phyloP scores from a whole-genome alignment of 495 filamentous ascomycete species.

The Pseudotulostoma volvatum region DNA sequence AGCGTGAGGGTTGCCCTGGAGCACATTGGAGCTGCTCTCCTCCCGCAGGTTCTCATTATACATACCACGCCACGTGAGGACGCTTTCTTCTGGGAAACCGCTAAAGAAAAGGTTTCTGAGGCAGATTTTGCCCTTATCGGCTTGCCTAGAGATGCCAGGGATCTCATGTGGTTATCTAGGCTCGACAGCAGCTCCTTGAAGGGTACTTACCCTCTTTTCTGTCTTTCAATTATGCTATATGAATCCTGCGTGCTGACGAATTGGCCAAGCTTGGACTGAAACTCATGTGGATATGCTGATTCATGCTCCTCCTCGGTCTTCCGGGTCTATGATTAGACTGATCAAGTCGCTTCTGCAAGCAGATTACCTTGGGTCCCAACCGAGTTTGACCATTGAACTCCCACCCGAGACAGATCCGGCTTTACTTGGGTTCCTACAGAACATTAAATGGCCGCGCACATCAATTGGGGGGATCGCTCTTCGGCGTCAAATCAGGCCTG shows the following conservation, averaged over 20 bases:
- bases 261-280: slow-evolving; percentile 49
- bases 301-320: slow-evolving; percentile 47
- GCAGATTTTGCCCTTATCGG: slow-evolving; percentile 41
- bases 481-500: slow-evolving; percentile 48
- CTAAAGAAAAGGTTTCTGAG: slow-evolving; percentile 28
- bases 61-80: slow-evolving; percentile 30
- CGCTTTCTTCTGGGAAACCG: slow-evolving; percentile 34
- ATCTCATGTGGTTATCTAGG: slow-evolving; percentile 58
- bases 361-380: slow-evolving; percentile 52
- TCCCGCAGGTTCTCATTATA: slow-evolving; percentile 34
- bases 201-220: slow-evolving; percentile 27
- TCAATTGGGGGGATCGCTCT: slow-evolving; percentile 37
- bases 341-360: slow-evolving; percentile 54
- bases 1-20: slow-evolving; percentile 25
- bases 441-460: slow-evolving; percentile 47
- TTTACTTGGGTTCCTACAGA: slow-evolving; percentile 41
- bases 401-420: slow-evolving; percentile 45
- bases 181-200: slow-evolving; percentile 55
- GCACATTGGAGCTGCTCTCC: slow-evolving; percentile 30
- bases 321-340: slow-evolving; percentile 56
- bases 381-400: slow-evolving; percentile 67
- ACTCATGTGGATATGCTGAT: slow-evolving; percentile 60
- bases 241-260: slow-evolving; percentile 4
- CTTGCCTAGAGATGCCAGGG: slow-evolving; percentile 43
- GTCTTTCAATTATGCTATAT: too few species aligned